Evolutionary conservation across 305 asterid species (phyloP).

Genomic region (Coffea humblotiana): DNA sequence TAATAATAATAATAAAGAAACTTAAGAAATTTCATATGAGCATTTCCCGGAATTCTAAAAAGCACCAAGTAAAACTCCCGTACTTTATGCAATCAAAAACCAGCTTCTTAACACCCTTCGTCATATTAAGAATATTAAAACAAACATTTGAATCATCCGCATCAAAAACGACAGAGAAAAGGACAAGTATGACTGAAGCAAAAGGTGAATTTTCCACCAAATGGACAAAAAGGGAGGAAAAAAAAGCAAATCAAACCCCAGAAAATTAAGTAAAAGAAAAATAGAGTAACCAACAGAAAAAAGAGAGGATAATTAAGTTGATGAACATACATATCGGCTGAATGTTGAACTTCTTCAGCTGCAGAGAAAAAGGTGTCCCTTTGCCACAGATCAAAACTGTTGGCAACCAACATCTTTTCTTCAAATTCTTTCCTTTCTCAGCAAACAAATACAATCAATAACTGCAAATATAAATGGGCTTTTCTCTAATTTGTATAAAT

Average conservation of each 20-base stretch:
- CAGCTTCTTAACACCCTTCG: not conserved
- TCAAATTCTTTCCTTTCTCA: conserved; percentile 17
- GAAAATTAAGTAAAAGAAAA: not conserved
- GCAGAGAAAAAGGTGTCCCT: conserved; percentile 81
- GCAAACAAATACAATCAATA: conserved; percentile 21
- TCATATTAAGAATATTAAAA: not conserved
- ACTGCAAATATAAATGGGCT: conserved; percentile 21
- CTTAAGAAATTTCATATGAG: not conserved
- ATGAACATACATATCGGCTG: conserved; percentile 61
- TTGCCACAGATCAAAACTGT: conserved; percentile 87
- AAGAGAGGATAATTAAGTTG: not conserved
- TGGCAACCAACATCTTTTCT: conserved; percentile 64
- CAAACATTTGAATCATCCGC: not conserved
- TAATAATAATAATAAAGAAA: not conserved
- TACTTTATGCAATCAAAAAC: conserved; percentile 4
- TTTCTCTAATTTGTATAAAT: not conserved
- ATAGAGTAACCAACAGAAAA: not conserved
- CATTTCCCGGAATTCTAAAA: not conserved
- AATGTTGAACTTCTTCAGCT: conserved; percentile 90
- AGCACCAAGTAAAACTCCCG: not conserved
- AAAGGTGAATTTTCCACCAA: not conserved
- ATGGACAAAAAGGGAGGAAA: conserved; percentile 3
- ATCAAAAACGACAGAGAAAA: not conserved
- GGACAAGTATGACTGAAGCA: not conserved
- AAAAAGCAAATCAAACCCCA: conserved; percentile 8